phyloP scores from a whole-genome alignment of 306 rosid species.

The Malus orientalis region DNA sequence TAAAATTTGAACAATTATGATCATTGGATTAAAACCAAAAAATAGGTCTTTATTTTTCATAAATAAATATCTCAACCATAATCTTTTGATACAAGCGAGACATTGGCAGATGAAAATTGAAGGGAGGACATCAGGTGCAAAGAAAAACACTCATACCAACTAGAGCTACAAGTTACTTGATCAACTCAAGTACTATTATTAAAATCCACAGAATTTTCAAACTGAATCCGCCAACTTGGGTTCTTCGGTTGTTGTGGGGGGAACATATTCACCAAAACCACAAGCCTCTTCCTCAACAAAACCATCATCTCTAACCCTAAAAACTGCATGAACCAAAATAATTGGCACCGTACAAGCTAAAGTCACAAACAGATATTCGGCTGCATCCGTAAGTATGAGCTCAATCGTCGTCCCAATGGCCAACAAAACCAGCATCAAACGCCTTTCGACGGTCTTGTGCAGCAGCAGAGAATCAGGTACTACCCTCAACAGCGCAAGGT shows the following conservation, averaged over 20 bases:
- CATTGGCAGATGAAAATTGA: neutral
- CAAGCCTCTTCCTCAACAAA: slow-evolving; percentile 24
- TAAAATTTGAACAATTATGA: too few relatives aligned
- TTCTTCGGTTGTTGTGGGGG: slow-evolving; percentile 9
- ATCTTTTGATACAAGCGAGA: neutral
- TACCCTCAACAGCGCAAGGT: slow-evolving; percentile 25
- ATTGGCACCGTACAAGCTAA: slow-evolving; percentile 34
- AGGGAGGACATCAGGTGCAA: neutral
- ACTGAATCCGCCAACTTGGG: slow-evolving; percentile 13
- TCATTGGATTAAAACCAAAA: neutral
- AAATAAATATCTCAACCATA: neutral
- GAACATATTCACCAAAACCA: slow-evolving; percentile 28
- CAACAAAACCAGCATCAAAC: slow-evolving; percentile 32
- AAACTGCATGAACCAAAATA: slow-evolving; percentile 55
- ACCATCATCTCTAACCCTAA: slow-evolving; percentile 28
- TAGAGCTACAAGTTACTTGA: neutral
- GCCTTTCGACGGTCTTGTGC: slow-evolving; percentile 34
- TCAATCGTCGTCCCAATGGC: slow-evolving; percentile 35
- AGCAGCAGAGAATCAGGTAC: slow-evolving; percentile 34
- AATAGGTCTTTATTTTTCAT: neutral
- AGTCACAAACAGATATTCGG: slow-evolving; percentile 35
- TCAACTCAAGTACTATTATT: neutral
- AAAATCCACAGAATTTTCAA: slow-evolving; percentile 5
- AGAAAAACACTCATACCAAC: neutral
- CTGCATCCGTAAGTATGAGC: slow-evolving; percentile 41